phyloP scores from a whole-genome alignment of 768 basidiomycete species.

The Coprinopsis cinerea region DNA sequence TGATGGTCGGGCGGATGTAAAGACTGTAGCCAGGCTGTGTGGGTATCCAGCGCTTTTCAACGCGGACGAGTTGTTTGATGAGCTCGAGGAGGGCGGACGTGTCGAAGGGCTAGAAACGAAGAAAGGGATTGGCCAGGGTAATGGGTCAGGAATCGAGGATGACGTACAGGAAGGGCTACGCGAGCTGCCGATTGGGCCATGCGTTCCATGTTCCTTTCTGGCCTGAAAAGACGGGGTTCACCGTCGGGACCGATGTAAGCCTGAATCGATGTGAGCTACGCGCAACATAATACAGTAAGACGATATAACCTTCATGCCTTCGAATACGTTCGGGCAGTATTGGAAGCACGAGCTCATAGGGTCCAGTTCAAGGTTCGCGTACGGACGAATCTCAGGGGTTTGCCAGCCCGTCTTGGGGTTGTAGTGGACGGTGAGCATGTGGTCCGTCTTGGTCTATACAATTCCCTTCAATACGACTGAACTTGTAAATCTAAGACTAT shows the following conservation, averaged over 20 bases:
- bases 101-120: slow-evolving; percentile 54
- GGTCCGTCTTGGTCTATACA: slow-evolving; percentile 71
- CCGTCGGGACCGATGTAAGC: slow-evolving; percentile 72
- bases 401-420: slow-evolving; percentile 63
- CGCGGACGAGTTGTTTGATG: slow-evolving; percentile 64
- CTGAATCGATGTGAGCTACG: slow-evolving; percentile 23
- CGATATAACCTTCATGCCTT: slow-evolving; percentile 67
- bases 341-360: slow-evolving; percentile 77
- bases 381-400: slow-evolving; percentile 67
- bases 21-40: slow-evolving; percentile 65
- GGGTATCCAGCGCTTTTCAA: slow-evolving; percentile 88
- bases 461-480: no score
- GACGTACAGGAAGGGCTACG: slow-evolving; percentile 63
- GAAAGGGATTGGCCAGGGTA: background rate
- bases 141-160: background rate
- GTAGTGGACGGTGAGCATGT: slow-evolving; percentile 70
- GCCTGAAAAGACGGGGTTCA: slow-evolving; percentile 72
- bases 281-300: background rate
- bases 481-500: background rate
- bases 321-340: slow-evolving; percentile 81
- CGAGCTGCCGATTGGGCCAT: slow-evolving; percentile 64
- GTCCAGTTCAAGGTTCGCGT: slow-evolving; percentile 62
- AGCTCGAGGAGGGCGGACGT: slow-evolving; percentile 60
- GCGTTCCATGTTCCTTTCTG: slow-evolving; percentile 80
- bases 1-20: slow-evolving; percentile 82